Evolutionary conservation across 2,329 filamentous ascomycete species (phyloP), one percentile per base, ranked within the genome.

Genomic region (Boeremia exigua): DNA sequence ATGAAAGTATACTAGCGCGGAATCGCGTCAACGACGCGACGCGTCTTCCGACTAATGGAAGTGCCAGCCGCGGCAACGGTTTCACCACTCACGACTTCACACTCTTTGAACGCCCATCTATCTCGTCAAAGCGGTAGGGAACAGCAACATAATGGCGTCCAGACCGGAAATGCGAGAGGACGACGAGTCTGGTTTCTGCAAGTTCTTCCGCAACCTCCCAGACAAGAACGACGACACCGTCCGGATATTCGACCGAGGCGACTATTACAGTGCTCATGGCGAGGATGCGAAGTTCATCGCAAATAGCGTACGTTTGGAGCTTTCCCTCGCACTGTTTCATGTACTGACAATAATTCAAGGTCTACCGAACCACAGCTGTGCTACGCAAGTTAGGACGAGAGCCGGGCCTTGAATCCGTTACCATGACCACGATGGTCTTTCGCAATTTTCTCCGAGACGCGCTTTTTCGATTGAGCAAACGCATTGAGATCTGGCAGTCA

Each of bases 341-440:
- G 6, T 23, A 14, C 48, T 56, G 29, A 52, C 28, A 17, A 44
- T 19, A 14, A 17, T 54, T 43, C 28, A 58, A 90, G 88, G 90
- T 98, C 56, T 99, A 99, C 84, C 96, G 96, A 79, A 98, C 95
- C 4, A 98, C 93, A 2, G 96, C 95, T 0, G 95, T 99, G 14
- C 85, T 99, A 19, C 88, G 94, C 65, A 92, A 95, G 67, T 85
- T 99, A 19, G 95, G 95, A 59, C 87, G 88, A 72, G 87, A 90
- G 57, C 91, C 89, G n/a, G 89, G 90, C 43, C 84, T 99, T 2
- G 86, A 92, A 6, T 99, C 95, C 2, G 95, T 99, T 36, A 97
- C 95, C 1, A 92, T 99, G 87, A 95, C 93, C 45, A 82, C 92
- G 54, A 98, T 94, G 2, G 95, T 97, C 4, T 99, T 95, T 77